phyloP scores from a whole-genome alignment of 106 monocot genomes.

The Platanthera zijinensis region DNA sequence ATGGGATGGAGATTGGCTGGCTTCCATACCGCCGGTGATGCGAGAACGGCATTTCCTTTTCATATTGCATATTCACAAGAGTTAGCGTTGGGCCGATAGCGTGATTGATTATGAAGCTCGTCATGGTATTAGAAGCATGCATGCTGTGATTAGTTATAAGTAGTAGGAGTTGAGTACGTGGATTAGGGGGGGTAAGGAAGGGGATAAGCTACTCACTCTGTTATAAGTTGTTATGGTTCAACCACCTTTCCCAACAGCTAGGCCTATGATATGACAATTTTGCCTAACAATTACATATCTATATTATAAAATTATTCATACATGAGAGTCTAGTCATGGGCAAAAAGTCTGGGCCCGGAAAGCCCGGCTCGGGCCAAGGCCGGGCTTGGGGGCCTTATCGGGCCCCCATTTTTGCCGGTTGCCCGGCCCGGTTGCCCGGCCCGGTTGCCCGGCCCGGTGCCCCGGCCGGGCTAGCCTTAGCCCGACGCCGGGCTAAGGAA shows the following conservation, averaged over 20 bases:
- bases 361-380: no score
- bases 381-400: no score
- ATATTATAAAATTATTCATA: no score
- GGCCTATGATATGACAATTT: background rate
- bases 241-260: conserved; percentile 13
- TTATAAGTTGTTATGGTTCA: conserved; percentile 36
- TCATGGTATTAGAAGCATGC: background rate
- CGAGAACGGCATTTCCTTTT: conserved; percentile 5
- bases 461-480: no score
- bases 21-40: conserved; percentile 16
- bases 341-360: no score
- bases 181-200: conserved; percentile 8
- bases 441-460: no score
- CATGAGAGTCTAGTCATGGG: no score
- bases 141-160: conserved; percentile 2
- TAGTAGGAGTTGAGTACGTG: conserved; percentile 1
- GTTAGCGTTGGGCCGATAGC: background rate
- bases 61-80: conserved; percentile 16
- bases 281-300: background rate
- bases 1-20: conserved; percentile 61
- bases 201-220: conserved; percentile 30
- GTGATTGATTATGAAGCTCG: background rate
- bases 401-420: no score
- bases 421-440: no score
- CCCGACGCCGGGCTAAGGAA: no score